Evolutionary conservation across 2,329 filamentous ascomycete genomes (phyloP).

Genomic region (Ophiostoma perfectum): DNA sequence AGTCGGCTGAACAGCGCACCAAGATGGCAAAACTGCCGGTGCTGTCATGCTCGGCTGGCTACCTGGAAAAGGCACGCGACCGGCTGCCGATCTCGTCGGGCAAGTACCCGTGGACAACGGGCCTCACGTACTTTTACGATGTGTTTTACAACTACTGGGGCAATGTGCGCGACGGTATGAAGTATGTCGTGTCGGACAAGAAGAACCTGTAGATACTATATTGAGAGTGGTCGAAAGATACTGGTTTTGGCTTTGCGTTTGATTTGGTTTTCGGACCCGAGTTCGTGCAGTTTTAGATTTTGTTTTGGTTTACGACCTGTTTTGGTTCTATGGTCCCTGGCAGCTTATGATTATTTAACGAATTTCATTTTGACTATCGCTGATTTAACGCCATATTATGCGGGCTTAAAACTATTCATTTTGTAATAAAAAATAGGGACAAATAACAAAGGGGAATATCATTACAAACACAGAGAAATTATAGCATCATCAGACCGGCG

Average conservation of each 20-base stretch:
- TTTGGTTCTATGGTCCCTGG: too few relatives aligned
- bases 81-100: slow-evolving; percentile 29
- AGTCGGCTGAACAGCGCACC: slow-evolving; percentile 23
- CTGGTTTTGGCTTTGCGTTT: background rate
- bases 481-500: background rate
- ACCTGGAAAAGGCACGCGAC: slow-evolving; percentile 28
- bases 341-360: too few relatives aligned
- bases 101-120: slow-evolving; percentile 31
- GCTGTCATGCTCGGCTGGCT: slow-evolving; percentile 29
- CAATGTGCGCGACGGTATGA: slow-evolving; percentile 23
- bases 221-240: background rate
- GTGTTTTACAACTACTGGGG: slow-evolving; percentile 30
- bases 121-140: slow-evolving; percentile 29
- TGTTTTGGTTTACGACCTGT: too few relatives aligned
- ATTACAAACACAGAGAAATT: slow-evolving; percentile 3
- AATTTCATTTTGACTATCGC: background rate
- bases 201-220: slow-evolving; percentile 15
- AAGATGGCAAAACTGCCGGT: slow-evolving; percentile 26
- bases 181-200: slow-evolving; percentile 21
- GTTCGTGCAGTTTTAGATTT: too few relatives aligned
- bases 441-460: slow-evolving; percentile 1
- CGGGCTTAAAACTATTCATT: background rate
- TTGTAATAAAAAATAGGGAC: background rate
- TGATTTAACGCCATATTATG: background rate
- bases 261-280: too few relatives aligned